phyloP scores from a whole-genome alignment of 2,329 filamentous ascomycete genomes.

The Neocucurbitaria cava region DNA sequence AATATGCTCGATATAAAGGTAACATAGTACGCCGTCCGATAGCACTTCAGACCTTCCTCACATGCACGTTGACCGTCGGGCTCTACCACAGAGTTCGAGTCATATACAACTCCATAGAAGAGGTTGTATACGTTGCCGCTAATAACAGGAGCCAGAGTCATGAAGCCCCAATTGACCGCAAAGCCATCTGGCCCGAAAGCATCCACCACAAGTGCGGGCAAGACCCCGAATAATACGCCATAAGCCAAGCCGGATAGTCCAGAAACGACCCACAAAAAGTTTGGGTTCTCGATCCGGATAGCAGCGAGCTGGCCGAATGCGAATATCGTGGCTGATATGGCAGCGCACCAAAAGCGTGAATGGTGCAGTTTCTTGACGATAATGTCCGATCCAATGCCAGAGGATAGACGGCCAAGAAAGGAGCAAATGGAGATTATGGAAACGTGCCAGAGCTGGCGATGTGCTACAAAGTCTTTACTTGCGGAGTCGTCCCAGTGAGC shows the following conservation, averaged over 20 bases:
- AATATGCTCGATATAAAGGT: conserved; percentile 75
- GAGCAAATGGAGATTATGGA: conserved; percentile 90
- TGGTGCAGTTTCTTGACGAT: conserved; percentile 81
- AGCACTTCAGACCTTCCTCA: conserved; percentile 79
- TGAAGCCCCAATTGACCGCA: conserved; percentile 94
- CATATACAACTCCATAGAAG: conserved; percentile 84
- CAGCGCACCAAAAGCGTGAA: conserved; percentile 90
- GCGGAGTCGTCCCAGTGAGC: conserved; percentile 79
- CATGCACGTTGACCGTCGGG: conserved; percentile 76
- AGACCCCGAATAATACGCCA: conserved; percentile 92
- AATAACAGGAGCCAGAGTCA: conserved; percentile 87
- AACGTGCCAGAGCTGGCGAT: conserved; percentile 88
- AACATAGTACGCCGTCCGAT: conserved; percentile 78
- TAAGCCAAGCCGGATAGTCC: conserved; percentile 87
- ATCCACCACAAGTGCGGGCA: conserved; percentile 84
- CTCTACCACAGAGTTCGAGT: conserved; percentile 75
- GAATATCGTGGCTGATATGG: conserved; percentile 79
- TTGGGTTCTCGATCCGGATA: conserved; percentile 76
- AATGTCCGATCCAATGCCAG: conserved; percentile 84
- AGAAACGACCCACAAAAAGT: conserved; percentile 78
- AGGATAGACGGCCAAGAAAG: conserved; percentile 78
- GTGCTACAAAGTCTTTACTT: conserved; percentile 75
- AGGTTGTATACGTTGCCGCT: conserved; percentile 93
- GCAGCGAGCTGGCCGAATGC: conserved; percentile 79
- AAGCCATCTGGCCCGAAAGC: conserved; percentile 89